These are phyloP conservation scores for Phalaenopsis aphrodite DNA, from an alignment of 106 monocot species.

Conservation along the genomic window DNA sequence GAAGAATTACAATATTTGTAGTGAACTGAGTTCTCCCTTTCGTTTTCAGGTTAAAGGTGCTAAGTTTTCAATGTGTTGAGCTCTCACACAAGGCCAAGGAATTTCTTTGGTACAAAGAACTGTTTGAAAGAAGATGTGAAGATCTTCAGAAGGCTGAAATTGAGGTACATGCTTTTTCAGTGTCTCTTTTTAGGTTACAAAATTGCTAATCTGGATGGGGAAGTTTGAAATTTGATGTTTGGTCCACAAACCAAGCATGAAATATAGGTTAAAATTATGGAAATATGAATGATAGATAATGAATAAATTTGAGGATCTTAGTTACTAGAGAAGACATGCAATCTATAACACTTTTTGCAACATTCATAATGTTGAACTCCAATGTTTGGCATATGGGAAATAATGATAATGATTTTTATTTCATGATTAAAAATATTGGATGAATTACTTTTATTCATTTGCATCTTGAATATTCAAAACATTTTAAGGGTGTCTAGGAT, in stretches of 20 bases:
- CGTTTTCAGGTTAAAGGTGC: constrained; percentile 30
- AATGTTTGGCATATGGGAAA: neutral
- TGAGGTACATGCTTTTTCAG: constrained; percentile 35
- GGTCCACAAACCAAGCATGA: neutral
- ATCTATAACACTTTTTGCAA: neutral
- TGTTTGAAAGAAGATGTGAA: constrained; percentile 34
- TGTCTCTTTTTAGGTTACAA: neutral
- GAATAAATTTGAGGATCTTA: neutral
- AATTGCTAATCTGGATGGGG: neutral
- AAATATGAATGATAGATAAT: neutral
- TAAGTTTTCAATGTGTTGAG: constrained; percentile 20
- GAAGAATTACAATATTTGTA: neutral
- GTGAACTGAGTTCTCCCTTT: neutral
- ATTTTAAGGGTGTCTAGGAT: too few relatives aligned
- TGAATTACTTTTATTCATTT: too few relatives aligned
- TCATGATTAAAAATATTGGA: neutral
- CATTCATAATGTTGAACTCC: neutral
- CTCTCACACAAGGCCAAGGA: constrained; percentile 31
- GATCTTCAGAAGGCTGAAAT: constrained; percentile 71
- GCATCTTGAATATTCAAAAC: too few relatives aligned
- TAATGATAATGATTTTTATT: neutral
- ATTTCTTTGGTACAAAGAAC: constrained; percentile 35
- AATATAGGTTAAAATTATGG: neutral
- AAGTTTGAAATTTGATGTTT: neutral
- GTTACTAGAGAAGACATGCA: neutral